These are phyloP conservation scores for Aristolochia fimbriata DNA, from an alignment of 164 flowering plant species.

Conservation along the genomic window DNA sequence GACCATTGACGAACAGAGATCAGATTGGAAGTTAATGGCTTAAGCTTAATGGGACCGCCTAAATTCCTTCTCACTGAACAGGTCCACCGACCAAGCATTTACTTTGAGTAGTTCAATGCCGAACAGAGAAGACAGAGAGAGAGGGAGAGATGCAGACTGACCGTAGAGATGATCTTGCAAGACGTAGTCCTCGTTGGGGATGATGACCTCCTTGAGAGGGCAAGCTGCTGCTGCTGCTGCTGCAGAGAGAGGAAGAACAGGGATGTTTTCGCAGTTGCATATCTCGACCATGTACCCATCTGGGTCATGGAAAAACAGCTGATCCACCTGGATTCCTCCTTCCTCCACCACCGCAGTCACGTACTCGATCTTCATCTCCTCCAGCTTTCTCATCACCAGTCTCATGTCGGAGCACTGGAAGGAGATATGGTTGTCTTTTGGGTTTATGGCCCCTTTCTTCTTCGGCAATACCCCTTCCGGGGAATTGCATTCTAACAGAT, in stretches of 20 bases:
- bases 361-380: conserved; percentile 51
- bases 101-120: not conserved
- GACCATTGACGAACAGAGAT: too few species aligned
- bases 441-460: conserved; percentile 41
- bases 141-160: not conserved
- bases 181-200: not conserved
- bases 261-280: conserved; percentile 77
- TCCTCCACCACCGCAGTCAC: conserved; percentile 62
- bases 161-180: too few species aligned
- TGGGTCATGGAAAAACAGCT: conserved; percentile 85
- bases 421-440: conserved; percentile 76
- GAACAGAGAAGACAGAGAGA: not conserved
- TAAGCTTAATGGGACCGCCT: too few species aligned
- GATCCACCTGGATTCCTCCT: conserved; percentile 54
- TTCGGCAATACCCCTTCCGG: conserved; percentile 13
- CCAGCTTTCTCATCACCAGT: conserved; percentile 38
- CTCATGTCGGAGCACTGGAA: conserved; percentile 57
- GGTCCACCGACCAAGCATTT: too few species aligned
- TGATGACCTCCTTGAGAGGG: conserved; percentile 15
- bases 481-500: conserved; percentile 44
- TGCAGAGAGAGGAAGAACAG: conserved; percentile 50
- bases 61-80: too few species aligned
- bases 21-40: too few species aligned
- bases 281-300: conserved; percentile 83
- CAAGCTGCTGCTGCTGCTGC: too few species aligned